Conservation (phyloP, 2,329 filamentous ascomycete genomes). For the Fusarium sp. region DNA sequence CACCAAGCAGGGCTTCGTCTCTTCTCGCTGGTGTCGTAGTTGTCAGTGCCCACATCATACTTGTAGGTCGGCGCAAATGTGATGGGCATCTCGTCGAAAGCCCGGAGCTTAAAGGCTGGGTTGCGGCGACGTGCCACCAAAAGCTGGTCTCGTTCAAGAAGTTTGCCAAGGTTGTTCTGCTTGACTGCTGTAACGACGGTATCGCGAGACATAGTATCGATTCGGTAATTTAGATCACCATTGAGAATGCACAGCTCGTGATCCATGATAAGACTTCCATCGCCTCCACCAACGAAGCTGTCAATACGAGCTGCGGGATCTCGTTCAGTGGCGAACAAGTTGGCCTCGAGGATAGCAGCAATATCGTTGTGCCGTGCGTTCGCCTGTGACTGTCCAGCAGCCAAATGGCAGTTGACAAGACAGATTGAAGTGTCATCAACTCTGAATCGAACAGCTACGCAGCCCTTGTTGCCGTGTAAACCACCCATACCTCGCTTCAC, state of each 20-base stretch:
- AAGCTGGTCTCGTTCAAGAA: constrained; percentile 93
- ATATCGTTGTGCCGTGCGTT: constrained; percentile 93
- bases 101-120: constrained; percentile 86
- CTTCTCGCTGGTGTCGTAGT: constrained; percentile 95
- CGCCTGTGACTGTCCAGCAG: constrained; percentile 91
- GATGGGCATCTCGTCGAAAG: constrained; percentile 92
- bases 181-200: constrained; percentile 89
- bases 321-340: constrained; percentile 77
- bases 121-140: constrained; percentile 90
- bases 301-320: constrained; percentile 77
- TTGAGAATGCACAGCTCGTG: constrained; percentile 98
- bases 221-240: constrained; percentile 97
- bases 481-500: constrained; percentile 98
- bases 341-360: constrained; percentile 85
- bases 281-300: constrained; percentile 89
- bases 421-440: constrained; percentile 95
- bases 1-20: constrained; percentile 96
- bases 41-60: constrained; percentile 95
- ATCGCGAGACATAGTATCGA: constrained; percentile 95
- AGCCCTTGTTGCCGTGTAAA: constrained; percentile 95
- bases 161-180: constrained; percentile 81
- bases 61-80: constrained; percentile 97
- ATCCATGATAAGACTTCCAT: constrained; percentile 93
- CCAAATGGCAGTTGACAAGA: constrained; percentile 97
- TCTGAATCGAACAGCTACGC: constrained; percentile 89